phyloP scores from a whole-genome alignment of 1,284 basidiomycete species.

The Tylopilus sp. region DNA sequence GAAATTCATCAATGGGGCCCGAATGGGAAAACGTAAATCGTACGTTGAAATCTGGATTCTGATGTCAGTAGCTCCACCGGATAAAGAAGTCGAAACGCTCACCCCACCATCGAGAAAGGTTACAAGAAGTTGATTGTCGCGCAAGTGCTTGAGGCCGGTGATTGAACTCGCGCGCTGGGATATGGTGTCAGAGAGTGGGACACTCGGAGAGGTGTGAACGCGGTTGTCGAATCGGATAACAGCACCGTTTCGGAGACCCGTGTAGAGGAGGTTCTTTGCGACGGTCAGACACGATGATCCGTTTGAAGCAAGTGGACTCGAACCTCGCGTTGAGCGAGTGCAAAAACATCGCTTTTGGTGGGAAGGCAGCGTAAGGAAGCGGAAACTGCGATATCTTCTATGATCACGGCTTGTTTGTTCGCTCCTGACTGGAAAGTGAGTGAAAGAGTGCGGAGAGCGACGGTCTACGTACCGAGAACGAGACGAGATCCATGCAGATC shows the following conservation, averaged over 20 bases:
- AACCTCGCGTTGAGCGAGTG: constrained; percentile 49
- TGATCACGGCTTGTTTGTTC: constrained; percentile 44
- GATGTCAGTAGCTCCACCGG: neutral
- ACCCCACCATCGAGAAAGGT: constrained; percentile 60
- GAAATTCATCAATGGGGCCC: constrained; percentile 45
- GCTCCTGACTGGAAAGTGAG: constrained; percentile 40
- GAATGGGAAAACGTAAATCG: constrained; percentile 55
- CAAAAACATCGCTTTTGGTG: constrained; percentile 59
- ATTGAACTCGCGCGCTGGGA: constrained; percentile 41
- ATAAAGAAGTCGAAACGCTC: constrained; percentile 21
- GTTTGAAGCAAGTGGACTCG: constrained; percentile 9
- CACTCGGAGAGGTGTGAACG: constrained; percentile 31
- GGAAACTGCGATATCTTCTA: constrained; percentile 46
- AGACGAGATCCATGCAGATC: constrained; percentile 47
- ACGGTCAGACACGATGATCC: neutral
- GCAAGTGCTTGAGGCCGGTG: constrained; percentile 46
- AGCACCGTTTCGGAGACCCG: constrained; percentile 58
- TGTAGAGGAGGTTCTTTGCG: constrained; percentile 51
- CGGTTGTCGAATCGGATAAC: constrained; percentile 60
- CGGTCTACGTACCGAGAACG: constrained; percentile 44
- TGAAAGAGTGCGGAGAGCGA: neutral
- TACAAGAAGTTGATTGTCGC: constrained; percentile 50
- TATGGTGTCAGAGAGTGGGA: constrained; percentile 40
- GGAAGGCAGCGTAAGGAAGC: constrained; percentile 36
- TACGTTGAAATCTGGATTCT: constrained; percentile 51